Conservation (phyloP, 768 basidiomycete genomes). For the Boletus sp. region DNA sequence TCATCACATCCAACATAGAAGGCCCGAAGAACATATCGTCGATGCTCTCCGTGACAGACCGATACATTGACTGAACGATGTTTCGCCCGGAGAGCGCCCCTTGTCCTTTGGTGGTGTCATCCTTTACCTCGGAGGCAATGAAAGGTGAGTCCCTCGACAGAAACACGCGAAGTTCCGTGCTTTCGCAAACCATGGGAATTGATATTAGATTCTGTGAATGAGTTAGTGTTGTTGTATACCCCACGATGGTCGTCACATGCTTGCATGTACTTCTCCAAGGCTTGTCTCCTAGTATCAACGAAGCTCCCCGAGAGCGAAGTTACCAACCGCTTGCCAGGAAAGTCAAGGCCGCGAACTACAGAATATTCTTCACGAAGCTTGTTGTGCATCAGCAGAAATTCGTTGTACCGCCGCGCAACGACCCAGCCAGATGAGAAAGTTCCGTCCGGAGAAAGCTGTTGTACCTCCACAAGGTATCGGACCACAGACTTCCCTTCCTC, state of each 20-base stretch:
- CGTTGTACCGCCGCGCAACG: constrained; percentile 90
- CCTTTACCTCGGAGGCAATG: constrained; percentile 51
- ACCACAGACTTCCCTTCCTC: constrained; percentile 90
- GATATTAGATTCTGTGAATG: constrained; percentile 62
- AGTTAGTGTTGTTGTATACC: not conserved
- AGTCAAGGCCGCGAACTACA: constrained; percentile 70
- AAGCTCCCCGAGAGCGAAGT: constrained; percentile 85
- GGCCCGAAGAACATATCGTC: constrained; percentile 98
- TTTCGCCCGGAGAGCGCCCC: constrained; percentile 64
- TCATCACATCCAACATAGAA: constrained; percentile 94
- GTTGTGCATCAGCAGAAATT: constrained; percentile 88
- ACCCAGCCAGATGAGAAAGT: constrained; percentile 87
- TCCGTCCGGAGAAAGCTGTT: constrained; percentile 80
- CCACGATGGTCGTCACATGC: constrained; percentile 37
- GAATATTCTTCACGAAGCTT: constrained; percentile 75
- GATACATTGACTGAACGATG: constrained; percentile 84
- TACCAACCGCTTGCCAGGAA: constrained; percentile 93
- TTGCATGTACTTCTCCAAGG: constrained; percentile 89
- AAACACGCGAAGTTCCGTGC: constrained; percentile 78
- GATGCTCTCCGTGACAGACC: constrained; percentile 89
- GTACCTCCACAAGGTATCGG: constrained; percentile 88
- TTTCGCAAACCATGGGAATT: constrained; percentile 75
- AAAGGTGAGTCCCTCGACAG: constrained; percentile 87
- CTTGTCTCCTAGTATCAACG: constrained; percentile 74
- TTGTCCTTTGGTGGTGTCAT: constrained; percentile 40